A percentile compares a stretch with the other conserved stretches of the same genome.
These are phyloP conservation scores for Thalassiosira mediterranea DNA, from an alignment of 352 stramenopile genomes.

Conservation along the genomic window DNA sequence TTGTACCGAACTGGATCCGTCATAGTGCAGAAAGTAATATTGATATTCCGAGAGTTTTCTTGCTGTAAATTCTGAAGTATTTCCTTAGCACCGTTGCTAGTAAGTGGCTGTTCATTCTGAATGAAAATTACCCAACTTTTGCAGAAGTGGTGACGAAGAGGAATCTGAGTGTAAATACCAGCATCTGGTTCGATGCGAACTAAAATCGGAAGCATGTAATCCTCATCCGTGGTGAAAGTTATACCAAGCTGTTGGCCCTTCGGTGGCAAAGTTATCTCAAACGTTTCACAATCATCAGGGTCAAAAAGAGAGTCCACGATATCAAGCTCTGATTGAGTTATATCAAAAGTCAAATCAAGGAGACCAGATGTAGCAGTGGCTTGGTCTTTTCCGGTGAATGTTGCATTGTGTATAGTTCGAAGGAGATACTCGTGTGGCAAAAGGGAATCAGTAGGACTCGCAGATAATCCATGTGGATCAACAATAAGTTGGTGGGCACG, in stretches of 20 bases:
- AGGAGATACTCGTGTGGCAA: slow-evolving; percentile 3
- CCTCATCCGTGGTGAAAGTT: slow-evolving; percentile 2
- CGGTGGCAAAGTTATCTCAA: slow-evolving; percentile 6
- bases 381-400: neutral
- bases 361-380: neutral
- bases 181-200: neutral
- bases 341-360: neutral
- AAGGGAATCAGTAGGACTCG: neutral
- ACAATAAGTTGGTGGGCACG: slow-evolving; percentile 10
- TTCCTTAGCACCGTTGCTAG: neutral
- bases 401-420: neutral
- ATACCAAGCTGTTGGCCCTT: slow-evolving; percentile 2
- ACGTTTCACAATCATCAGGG: neutral
- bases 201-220: slow-evolving; percentile 14
- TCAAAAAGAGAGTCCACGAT: neutral
- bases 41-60: neutral
- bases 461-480: slow-evolving; percentile 1
- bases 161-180: slow-evolving; percentile 8
- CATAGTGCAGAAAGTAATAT: slow-evolving; percentile 18
- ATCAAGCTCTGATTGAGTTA: neutral
- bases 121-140: slow-evolving; percentile 14
- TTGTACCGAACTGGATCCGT: neutral
- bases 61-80: neutral
- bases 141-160: slow-evolving; percentile 12
- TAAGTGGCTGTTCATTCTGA: slow-evolving; percentile 9